Base-by-base conservation (phyloP, 2,329 filamentous ascomycete genomes). In the Fusarium sulawesiense region DNA sequence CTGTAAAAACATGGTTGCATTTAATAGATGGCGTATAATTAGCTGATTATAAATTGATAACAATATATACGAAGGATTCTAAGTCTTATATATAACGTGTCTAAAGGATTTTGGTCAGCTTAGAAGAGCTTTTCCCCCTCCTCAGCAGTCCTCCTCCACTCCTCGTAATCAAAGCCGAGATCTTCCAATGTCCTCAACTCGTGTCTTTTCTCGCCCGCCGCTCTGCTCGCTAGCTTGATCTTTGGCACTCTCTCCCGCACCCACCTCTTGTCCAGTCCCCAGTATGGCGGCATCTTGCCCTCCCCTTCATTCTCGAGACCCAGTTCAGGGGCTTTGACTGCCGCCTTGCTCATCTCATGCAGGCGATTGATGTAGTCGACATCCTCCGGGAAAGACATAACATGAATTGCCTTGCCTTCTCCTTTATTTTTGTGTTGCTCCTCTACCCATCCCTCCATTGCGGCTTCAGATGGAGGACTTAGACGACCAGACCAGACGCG, bases 401-500 rank as follows among this genome's bases (percentile, higher is more conserved):
- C 74, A 64, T 86, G 83, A 14, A 85, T 80, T 9, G 76, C 71
- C 23, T 76, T 80, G 21, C 72, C 66, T n/a, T 75, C 77, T 3
- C 80, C 81, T 76, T 87, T 90, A 1, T 73, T 70, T 49, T 80
- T 73, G 83, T 91, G 87, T 29, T 85, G 82, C 0, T 74, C 53
- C 2, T 77, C 75, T 72, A 93, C 89, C 90, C 91, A 93, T 0
- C 74, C 73, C 27, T 82, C 75, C 91, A 93, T 93, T 25, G 86
- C 85, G 0, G 74, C 60, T 2, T 76, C 72, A 0, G 83, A 73
- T 1, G 92, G 91, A 1, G 93, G 78, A 0, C 73, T 53, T 0
- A 93, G 79, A 0, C 90, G 84, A 0, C 87, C 87, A 0, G 91
- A 86, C 82, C 89, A 92, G 0, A 93, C 84, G 2, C 91, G 85